Evolutionary conservation across 495 filamentous ascomycete genomes (phyloP).

Genomic region (Tuber umbilicatum): DNA sequence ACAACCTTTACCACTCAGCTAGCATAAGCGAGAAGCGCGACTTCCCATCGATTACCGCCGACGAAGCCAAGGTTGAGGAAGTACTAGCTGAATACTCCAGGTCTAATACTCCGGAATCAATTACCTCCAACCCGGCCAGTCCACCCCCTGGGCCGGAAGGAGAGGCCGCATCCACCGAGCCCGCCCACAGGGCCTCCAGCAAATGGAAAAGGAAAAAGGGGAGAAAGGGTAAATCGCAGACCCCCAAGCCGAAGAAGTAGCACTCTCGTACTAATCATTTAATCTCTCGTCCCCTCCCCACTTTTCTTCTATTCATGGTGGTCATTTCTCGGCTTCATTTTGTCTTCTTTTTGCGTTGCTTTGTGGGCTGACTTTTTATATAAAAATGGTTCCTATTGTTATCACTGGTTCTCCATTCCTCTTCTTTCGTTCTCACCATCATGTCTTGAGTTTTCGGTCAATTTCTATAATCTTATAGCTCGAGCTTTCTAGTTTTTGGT

Average conservation of each 20-base stretch:
- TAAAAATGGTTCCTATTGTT: conserved; percentile 25
- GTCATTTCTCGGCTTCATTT: not conserved
- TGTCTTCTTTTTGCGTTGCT: not conserved
- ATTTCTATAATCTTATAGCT: conserved; percentile 2
- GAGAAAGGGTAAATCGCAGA: not conserved
- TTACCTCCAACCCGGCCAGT: not conserved
- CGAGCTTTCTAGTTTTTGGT: not conserved
- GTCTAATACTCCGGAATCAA: not conserved
- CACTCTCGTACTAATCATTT: not conserved
- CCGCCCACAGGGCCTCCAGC: not conserved
- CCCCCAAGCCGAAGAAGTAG: not conserved
- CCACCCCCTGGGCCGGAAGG: not conserved
- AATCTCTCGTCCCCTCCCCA: conserved; percentile 12
- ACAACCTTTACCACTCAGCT: not conserved
- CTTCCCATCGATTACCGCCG: not conserved
- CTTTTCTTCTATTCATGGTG: not conserved
- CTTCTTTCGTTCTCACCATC: conserved; percentile 2
- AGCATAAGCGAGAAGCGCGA: not conserved
- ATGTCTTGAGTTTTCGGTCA: not conserved
- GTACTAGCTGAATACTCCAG: not conserved
- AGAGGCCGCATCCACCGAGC: not conserved
- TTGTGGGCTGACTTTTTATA: conserved; percentile 17
- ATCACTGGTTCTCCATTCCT: conserved; percentile 12
- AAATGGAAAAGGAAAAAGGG: not conserved
- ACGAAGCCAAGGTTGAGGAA: not conserved